These are phyloP conservation scores for Umbelopsis sp. DNA, from an alignment of 192 early-diverging fungal species.

Conservation along the genomic window DNA sequence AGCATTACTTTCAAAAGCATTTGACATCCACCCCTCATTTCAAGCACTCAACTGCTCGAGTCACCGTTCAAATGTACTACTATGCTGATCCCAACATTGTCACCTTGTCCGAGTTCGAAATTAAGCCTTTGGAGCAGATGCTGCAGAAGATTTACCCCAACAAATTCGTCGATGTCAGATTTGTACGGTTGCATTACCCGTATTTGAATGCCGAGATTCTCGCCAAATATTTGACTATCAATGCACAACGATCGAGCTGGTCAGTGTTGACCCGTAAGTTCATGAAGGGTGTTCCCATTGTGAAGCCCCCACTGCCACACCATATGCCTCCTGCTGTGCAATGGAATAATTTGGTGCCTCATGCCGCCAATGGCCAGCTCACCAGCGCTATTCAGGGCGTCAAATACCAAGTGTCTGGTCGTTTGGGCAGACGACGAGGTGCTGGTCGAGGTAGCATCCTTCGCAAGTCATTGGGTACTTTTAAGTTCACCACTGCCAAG, in stretches of 20 bases:
- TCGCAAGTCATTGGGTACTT: constrained; percentile 45
- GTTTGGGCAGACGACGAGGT: constrained; percentile 41
- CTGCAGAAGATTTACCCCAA: constrained; percentile 34
- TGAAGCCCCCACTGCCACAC: constrained; percentile 41
- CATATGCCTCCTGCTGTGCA: constrained; percentile 37
- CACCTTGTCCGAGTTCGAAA: constrained; percentile 28
- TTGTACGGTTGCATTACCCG: constrained; percentile 40
- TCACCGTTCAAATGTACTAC: constrained; percentile 46
- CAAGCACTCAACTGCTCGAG: constrained; percentile 39
- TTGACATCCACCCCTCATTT: constrained; percentile 44
- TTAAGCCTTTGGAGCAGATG: constrained; percentile 41
- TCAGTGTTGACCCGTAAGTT: constrained; percentile 42
- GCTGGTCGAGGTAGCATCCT: constrained; percentile 37
- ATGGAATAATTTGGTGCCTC: constrained; percentile 43
- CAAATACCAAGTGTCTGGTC: constrained; percentile 44
- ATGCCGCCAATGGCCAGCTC: constrained; percentile 32
- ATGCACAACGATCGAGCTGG: constrained; percentile 38
- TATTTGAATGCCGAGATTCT: constrained; percentile 48
- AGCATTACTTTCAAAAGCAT: constrained; percentile 44
- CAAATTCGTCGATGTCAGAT: constrained; percentile 41
- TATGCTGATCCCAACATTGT: constrained; percentile 39
- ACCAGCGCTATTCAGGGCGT: constrained; percentile 45
- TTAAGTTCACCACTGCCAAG: constrained; percentile 44
- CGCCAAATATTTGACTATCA: constrained; percentile 42
- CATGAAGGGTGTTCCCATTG: constrained; percentile 42